Conservation (phyloP, 225 moss, liverwort and hornwort species). For the Pseudoscleropodium purum region DNA sequence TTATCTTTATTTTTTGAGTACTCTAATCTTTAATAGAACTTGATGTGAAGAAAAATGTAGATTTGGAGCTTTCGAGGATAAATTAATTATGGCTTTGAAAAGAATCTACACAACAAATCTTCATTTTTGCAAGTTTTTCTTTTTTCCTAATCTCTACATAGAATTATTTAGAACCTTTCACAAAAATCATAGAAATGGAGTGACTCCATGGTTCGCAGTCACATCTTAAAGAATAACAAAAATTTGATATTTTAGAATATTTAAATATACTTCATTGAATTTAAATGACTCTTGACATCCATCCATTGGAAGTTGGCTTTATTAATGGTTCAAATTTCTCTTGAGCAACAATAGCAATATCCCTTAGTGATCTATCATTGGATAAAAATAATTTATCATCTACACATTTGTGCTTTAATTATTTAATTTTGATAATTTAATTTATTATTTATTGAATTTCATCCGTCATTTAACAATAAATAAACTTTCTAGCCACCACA, state of each 20-base stretch:
- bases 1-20: neutral
- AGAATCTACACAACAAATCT: too few relatives aligned
- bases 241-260: neutral
- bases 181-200: neutral
- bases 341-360: neutral
- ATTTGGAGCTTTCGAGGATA: neutral
- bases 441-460: neutral
- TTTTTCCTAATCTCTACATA: neutral
- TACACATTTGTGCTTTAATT: neutral
- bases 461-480: rapidly evolving
- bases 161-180: neutral
- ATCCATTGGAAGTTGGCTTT: neutral
- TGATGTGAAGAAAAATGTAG: neutral
- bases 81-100: neutral
- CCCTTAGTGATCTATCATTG: neutral
- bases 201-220: neutral
- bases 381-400: neutral
- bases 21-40: neutral
- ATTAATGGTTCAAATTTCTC: neutral
- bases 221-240: neutral
- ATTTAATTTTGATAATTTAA: neutral
- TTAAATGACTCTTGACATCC: neutral
- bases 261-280: neutral
- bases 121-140: neutral
- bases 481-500: neutral